A percentile compares a stretch with the other conserved stretches of the same genome.
phyloP scores from a whole-genome alignment of 2,329 filamentous ascomycete species.

The Orbilia oligospora region DNA sequence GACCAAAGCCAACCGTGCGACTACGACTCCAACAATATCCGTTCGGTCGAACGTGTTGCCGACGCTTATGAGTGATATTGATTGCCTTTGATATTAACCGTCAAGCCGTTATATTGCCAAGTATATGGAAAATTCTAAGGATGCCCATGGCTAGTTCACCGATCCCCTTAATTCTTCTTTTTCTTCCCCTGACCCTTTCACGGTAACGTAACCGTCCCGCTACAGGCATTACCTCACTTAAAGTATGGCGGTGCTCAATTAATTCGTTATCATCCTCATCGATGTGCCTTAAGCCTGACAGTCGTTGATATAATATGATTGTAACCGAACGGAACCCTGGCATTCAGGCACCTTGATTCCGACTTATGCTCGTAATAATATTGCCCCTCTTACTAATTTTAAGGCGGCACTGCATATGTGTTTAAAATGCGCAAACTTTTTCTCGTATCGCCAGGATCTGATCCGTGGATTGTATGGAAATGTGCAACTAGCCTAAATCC shows the following conservation, averaged over 20 bases:
- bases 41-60: conserved; percentile 30
- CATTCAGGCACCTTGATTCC: conserved; percentile 2
- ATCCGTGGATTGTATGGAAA: conserved; percentile 53
- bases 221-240: conserved; percentile 7
- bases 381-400: background rate
- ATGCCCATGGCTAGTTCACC: background rate
- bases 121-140: conserved; percentile 16
- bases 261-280: conserved; percentile 1
- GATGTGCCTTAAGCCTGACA: background rate
- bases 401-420: background rate
- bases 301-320: conserved; percentile 6
- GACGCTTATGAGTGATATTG: conserved; percentile 22
- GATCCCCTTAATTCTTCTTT: conserved; percentile 6
- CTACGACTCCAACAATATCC: conserved; percentile 20
- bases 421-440: conserved; percentile 8
- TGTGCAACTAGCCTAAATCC: conserved; percentile 40
- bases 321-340: background rate
- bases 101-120: conserved; percentile 24
- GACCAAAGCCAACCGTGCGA: conserved; percentile 19
- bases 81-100: conserved; percentile 21
- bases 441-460: conserved; percentile 48
- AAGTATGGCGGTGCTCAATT: conserved; percentile 9
- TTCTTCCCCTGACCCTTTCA: background rate
- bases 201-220: conserved; percentile 21
- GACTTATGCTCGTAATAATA: background rate